phyloP scores from a whole-genome alignment of 495 filamentous ascomycete genomes.

The Rhizodiscina lignyota region DNA sequence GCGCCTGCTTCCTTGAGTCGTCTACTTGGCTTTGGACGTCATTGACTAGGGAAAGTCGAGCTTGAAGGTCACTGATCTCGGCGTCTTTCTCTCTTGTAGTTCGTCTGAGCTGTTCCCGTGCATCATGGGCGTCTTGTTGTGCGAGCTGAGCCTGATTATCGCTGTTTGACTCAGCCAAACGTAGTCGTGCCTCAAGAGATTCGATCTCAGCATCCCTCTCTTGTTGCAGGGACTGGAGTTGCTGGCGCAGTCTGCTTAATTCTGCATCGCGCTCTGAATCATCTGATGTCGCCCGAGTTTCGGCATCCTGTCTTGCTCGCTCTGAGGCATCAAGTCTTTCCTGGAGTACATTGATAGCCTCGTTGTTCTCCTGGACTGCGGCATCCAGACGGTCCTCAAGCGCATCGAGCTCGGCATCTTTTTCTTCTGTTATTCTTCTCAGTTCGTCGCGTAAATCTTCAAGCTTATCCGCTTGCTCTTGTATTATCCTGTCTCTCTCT shows the following conservation, averaged over 20 bases:
- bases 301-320: no score
- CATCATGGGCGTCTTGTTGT: constrained; percentile 15
- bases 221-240: constrained; percentile 9
- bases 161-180: constrained; percentile 13
- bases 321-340: no score
- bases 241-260: constrained; percentile 3
- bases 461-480: constrained; percentile 8
- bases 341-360: no score
- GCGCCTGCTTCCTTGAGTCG: constrained; percentile 7
- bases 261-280: constrained; percentile 3
- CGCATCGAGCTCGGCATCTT: constrained; percentile 39
- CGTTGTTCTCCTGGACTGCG: no score
- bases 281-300: no score
- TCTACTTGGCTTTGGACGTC: constrained; percentile 12
- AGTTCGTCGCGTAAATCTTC: constrained; percentile 10
- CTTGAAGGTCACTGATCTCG: constrained; percentile 12
- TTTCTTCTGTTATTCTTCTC: constrained; percentile 17
- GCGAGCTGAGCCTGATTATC: constrained; percentile 17
- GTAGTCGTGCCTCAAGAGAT: constrained; percentile 11
- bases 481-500: constrained; percentile 7
- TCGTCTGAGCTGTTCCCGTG: constrained; percentile 13
- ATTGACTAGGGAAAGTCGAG: constrained; percentile 11
- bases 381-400: constrained; percentile 33
- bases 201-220: constrained; percentile 11
- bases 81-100: constrained; percentile 12